Conservation (phyloP, 441 rosid species). For the Rhodomyrtus psidioides region DNA sequence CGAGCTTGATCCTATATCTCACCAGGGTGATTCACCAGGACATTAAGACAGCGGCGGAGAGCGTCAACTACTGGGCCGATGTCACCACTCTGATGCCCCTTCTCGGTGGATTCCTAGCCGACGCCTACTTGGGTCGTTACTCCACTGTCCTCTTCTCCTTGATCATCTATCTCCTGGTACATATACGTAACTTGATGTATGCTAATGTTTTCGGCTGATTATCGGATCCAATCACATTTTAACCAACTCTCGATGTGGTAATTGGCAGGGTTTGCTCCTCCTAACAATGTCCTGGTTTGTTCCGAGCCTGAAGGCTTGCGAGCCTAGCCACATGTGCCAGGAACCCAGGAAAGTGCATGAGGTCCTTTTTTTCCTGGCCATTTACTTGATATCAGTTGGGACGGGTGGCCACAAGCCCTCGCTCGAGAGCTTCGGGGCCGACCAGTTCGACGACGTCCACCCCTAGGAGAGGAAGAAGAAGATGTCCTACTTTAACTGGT, state of each 20-base stretch:
- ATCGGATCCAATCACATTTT: neutral
- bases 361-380: conserved; percentile 58
- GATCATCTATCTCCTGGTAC: conserved; percentile 54
- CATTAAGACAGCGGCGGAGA: conserved; percentile 66
- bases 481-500: conserved; percentile 97
- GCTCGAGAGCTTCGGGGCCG: conserved; percentile 93
- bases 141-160: conserved; percentile 52
- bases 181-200: neutral
- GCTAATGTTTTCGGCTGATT: neutral
- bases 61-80: conserved; percentile 85
- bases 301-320: conserved; percentile 65
- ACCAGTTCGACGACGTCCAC: conserved; percentile 83
- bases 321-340: conserved; percentile 22
- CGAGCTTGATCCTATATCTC: conserved; percentile 74
- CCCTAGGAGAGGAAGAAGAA: conserved; percentile 60
- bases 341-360: conserved; percentile 60
- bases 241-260: neutral
- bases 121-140: conserved; percentile 79
- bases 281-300: conserved; percentile 62
- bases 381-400: conserved; percentile 75
- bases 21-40: conserved; percentile 77
- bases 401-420: conserved; percentile 97
- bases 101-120: conserved; percentile 85
- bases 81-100: conserved; percentile 90
- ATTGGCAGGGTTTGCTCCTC: conserved; percentile 56